Conservation (phyloP, 768 basidiomycete genomes). For the Termitomyces heimii region DNA sequence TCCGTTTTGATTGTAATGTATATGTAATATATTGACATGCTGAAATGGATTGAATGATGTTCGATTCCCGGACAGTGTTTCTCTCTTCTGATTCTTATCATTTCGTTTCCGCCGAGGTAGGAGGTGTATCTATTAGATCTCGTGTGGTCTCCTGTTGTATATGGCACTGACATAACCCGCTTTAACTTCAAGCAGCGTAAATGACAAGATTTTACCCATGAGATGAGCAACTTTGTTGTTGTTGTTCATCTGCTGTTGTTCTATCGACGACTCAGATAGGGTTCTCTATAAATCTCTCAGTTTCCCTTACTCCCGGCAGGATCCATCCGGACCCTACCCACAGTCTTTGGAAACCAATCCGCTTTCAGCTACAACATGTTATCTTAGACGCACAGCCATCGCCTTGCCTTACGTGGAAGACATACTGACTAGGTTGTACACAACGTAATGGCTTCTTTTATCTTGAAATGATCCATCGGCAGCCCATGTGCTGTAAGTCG, state of each 20-base stretch:
- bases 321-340: too few species aligned
- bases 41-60: background rate
- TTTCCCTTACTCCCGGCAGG: too few species aligned
- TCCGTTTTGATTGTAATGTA: constrained; percentile 16
- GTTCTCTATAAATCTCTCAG: too few species aligned
- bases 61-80: background rate
- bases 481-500: too few species aligned
- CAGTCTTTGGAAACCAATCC: too few species aligned
- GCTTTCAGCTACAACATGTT: too few species aligned
- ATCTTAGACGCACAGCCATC: too few species aligned
- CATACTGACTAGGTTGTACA: too few species aligned
- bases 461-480: too few species aligned
- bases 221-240: background rate
- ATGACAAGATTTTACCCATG: background rate
- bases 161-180: background rate
- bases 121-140: background rate
- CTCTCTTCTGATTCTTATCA: background rate
- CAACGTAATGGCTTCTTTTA: too few species aligned
- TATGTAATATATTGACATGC: constrained; percentile 1
- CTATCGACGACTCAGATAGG: background rate
- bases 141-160: background rate
- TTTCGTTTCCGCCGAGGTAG: too few species aligned
- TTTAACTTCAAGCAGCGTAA: background rate
- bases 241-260: background rate
- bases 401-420: too few species aligned